Evolutionary conservation across 192 early-diverging fungal species (phyloP), one percentile per base, ranked within the genome.

Genomic region (Backusella parvicylindrica): DNA sequence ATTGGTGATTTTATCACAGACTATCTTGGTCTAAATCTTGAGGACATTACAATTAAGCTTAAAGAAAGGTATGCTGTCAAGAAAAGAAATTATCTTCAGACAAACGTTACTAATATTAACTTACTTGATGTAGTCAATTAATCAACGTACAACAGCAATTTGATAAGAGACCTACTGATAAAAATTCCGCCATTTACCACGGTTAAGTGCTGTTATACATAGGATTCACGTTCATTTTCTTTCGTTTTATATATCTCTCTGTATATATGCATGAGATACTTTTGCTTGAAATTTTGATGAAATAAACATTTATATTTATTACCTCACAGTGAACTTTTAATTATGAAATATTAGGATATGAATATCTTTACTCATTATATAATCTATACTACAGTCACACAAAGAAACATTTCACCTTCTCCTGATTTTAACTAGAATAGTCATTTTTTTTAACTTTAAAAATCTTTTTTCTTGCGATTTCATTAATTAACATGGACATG

Each of bases 1-100:
- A 85, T 93, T 28, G 90, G 90, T 64, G 79, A 79, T 16, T 86
- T 88, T 53, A 84, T 93, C 64, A 71, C 63, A 0, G 68, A 82
- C 3, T 91, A 85, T 66, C 79, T 93, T 35, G 76, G 77, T 36
- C 77, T 93, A 2, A 81, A 88, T 66, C 78, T 90, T 11, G 35
- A 78, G 5, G 67, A 67, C 26, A 77, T 88, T 33, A 91, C 92
- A 4, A 32, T 68, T 4, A 70, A 68, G 13, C 56, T 93, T 43
- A 70, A 70, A 30, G 68, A 70, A 23, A 30, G 38, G 68, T 70
- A 70, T 6, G 2, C 3, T 60, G 8, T 60, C 9, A 28, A n/a
- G 9, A 1, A 13, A 28, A 5, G n/a, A 60, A 28, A 26, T 9
- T 28, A 60, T 2, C 12, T 3, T 3, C 12, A 28, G 26, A 28